Evolutionary conservation across 2,329 filamentous ascomycete species (phyloP).

Genomic region (Orbilia blumenaviensis): DNA sequence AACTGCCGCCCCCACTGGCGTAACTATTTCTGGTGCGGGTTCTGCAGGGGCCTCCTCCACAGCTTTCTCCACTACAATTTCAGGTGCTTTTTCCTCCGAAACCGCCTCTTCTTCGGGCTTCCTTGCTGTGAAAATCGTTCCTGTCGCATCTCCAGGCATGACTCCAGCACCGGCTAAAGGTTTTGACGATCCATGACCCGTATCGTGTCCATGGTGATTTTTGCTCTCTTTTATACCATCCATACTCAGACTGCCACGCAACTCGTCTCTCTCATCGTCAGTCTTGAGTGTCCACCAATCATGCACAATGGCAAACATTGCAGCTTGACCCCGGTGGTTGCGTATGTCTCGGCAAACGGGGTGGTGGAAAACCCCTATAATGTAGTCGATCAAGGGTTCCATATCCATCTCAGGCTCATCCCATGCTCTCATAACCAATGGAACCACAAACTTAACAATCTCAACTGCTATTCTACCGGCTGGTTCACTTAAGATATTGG

Average conservation of each 20-base stretch:
- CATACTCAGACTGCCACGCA: conserved; percentile 54
- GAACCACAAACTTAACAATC: conserved; percentile 81
- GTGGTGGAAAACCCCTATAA: conserved; percentile 87
- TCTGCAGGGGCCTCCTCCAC: conserved; percentile 18
- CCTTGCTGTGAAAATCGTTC: conserved; percentile 33
- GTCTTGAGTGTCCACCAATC: conserved; percentile 76
- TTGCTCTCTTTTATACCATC: conserved; percentile 53
- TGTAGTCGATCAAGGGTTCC: conserved; percentile 82
- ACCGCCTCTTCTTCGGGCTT: conserved; percentile 17
- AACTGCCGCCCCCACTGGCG: conserved; percentile 62
- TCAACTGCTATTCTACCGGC: conserved; percentile 83
- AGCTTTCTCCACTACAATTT: conserved; percentile 23
- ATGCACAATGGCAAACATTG: conserved; percentile 88
- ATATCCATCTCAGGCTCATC: conserved; percentile 84
- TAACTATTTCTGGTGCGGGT: conserved; percentile 13
- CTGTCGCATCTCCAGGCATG: conserved; percentile 44
- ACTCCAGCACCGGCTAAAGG: conserved; percentile 42
- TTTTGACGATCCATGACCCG: conserved; percentile 52
- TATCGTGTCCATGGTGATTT: conserved; percentile 54
- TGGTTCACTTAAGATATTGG: conserved; percentile 86
- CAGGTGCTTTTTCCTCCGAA: conserved; percentile 1
- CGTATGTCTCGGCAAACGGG: conserved; percentile 78
- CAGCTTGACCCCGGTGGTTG: conserved; percentile 78
- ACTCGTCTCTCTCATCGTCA: conserved; percentile 56
- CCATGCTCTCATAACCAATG: conserved; percentile 85